A percentile compares a stretch with the other conserved stretches of the same genome.
phyloP scores from a whole-genome alignment of 129 eudicot species.

The Lonicera japonica region DNA sequence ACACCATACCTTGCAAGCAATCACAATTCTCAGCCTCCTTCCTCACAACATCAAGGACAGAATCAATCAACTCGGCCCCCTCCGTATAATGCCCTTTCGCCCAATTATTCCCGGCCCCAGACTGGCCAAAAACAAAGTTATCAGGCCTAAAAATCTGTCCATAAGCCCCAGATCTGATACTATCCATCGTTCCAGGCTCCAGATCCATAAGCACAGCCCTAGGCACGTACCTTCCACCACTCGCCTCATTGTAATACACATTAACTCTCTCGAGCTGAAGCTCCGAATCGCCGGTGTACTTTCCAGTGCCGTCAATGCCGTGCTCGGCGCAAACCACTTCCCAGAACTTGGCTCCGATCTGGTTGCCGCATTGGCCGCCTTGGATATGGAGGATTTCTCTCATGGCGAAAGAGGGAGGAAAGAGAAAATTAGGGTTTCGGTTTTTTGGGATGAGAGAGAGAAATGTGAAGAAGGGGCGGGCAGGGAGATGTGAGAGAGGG shows the following conservation, averaged over 20 bases:
- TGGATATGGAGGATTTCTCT: conserved; percentile 60
- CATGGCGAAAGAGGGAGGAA: conserved; percentile 24
- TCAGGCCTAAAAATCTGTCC: conserved; percentile 46
- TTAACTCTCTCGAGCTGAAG: conserved; percentile 54
- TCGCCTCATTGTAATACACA: conserved; percentile 54
- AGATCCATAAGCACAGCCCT: conserved; percentile 64
- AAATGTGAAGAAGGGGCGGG: too few relatives aligned
- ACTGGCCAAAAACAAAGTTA: conserved; percentile 47
- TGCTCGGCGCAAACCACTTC: conserved; percentile 41
- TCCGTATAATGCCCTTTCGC: conserved; percentile 61
- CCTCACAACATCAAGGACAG: conserved; percentile 54
- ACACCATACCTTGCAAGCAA: conserved; percentile 41
- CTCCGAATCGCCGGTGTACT: conserved; percentile 43
- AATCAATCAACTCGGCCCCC: conserved; percentile 58
- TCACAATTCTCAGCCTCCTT: conserved; percentile 55
- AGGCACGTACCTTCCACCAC: conserved; percentile 48
- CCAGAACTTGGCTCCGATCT: conserved; percentile 44
- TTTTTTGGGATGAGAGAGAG: conserved; percentile 4
- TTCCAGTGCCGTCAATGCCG: conserved; percentile 39
- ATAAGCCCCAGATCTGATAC: conserved; percentile 41
- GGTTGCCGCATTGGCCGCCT: conserved; percentile 63
- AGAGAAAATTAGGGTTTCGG: conserved; percentile 18
- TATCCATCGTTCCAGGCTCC: conserved; percentile 67
- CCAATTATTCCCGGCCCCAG: conserved; percentile 61
- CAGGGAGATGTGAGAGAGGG: too few relatives aligned